Percentiles rank a stretch among this genome's conserved stretches.
Evolutionary conservation across 2,329 filamentous ascomycete species (phyloP).

Genomic region (Stachybotrys chartarum): DNA sequence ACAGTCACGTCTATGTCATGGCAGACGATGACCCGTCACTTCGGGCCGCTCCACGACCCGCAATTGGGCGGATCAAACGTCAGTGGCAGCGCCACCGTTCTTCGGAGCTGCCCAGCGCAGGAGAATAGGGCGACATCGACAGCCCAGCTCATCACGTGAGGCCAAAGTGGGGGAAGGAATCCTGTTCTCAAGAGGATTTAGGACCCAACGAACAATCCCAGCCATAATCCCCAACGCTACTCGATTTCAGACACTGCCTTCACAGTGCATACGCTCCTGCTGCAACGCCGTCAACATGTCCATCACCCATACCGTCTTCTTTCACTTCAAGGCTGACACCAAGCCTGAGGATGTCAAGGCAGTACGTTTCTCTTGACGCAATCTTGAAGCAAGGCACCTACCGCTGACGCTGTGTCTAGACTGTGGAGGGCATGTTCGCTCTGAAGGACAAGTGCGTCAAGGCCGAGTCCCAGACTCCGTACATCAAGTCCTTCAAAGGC

Average conservation of each 20-base stretch:
- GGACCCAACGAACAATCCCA: not conserved
- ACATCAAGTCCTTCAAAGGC: conserved; percentile 51
- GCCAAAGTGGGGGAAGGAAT: not conserved
- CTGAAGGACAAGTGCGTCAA: conserved; percentile 56
- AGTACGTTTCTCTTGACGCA: conserved; percentile 30
- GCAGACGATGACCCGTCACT: too few species aligned
- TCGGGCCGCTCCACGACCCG: too few species aligned
- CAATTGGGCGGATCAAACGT: too few species aligned
- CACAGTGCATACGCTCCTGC: not conserved
- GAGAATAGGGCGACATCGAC: not conserved
- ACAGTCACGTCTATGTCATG: too few species aligned
- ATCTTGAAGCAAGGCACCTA: too few species aligned
- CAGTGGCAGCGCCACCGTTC: not conserved
- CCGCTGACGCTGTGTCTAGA: not conserved
- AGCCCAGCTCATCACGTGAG: not conserved
- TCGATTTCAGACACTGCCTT: not conserved
- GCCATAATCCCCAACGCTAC: not conserved
- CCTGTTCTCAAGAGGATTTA: not conserved
- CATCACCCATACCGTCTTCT: conserved; percentile 61
- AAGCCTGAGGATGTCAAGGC: conserved; percentile 43
- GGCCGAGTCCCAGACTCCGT: conserved; percentile 48
- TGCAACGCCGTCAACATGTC: conserved; percentile 2
- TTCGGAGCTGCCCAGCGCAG: not conserved
- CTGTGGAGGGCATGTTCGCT: conserved; percentile 21
- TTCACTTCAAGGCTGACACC: conserved; percentile 52